These are phyloP conservation scores for Daldinia sp. DNA, from an alignment of 2,329 filamentous ascomycete genomes.

Conservation along the genomic window DNA sequence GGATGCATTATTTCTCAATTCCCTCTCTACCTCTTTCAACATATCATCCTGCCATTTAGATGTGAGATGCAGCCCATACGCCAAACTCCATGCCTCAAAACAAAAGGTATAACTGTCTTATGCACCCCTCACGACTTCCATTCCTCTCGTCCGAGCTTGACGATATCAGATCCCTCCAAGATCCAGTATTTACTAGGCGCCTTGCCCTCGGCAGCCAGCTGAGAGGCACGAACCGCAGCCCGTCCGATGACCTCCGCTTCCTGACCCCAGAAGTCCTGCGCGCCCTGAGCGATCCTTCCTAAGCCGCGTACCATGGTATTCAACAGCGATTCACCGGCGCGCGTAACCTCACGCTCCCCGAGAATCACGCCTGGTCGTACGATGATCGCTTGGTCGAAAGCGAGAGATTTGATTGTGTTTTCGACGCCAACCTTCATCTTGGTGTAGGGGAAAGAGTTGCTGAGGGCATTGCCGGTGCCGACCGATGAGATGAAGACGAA, in stretches of 20 bases:
- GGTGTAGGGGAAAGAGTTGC: constrained; percentile 59
- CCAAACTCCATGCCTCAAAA: constrained; percentile 8
- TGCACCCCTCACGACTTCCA: constrained; percentile 49
- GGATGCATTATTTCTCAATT: background rate
- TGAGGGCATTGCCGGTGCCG: constrained; percentile 54
- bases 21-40: background rate
- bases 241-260: constrained; percentile 76
- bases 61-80: constrained; percentile 1
- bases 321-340: constrained; percentile 65
- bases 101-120: background rate
- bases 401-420: constrained; percentile 73
- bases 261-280: constrained; percentile 75
- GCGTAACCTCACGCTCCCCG: constrained; percentile 70
- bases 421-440: constrained; percentile 90
- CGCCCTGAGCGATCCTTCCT: constrained; percentile 60
- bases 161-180: constrained; percentile 67
- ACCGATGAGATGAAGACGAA: constrained; percentile 78
- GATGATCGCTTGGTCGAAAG: constrained; percentile 81
- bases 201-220: constrained; percentile 66
- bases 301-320: constrained; percentile 63
- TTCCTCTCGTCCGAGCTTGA: constrained; percentile 70
- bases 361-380: constrained; percentile 77
- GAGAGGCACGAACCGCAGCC: constrained; percentile 69
- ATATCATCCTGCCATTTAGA: background rate
- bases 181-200: constrained; percentile 69